Base-by-base conservation (phyloP, 2,329 filamentous ascomycete genomes). In the Cercospora janseana region DNA sequence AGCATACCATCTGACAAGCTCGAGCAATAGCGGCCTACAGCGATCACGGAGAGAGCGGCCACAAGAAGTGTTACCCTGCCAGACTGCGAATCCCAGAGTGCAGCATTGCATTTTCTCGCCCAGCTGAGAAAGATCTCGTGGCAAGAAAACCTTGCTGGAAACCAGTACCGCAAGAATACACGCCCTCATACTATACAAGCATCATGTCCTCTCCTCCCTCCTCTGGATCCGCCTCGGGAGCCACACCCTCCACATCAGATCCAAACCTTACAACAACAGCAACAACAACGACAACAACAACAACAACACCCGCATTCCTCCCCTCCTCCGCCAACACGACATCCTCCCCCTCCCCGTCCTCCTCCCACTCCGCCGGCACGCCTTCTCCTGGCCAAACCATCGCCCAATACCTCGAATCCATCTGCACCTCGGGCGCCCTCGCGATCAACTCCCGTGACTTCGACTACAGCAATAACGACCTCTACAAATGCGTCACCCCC, bases 391-490 rank as follows among this genome's bases (percentile, higher is more conserved):
- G 47, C 4, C 43, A 52, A 28, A 48, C 21, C 15, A 32, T 41
- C 13, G 29, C 35, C 9, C 32, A 46, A 26, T 50, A 50, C 32
- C 51, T 54, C 7, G 51, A 54, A 43, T 46, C 46, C 7, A 46
- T 54, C 10, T 54, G 51, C 9, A 28, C 45, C 6, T 42, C 24
- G 2, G 51, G 46, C 26, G 40, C 23, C 5, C 32, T 41, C n/a
- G 51, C 51, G 5, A 42, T 38, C 13, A 54, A 50, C 12, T 41
- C 50, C 16, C 45, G 46, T 13, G 51, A 54, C 20, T 45, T 54
- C 12, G 41, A 54, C 24, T 50, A 42, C 12, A 20, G 29, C 12
- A 43, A 46, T 18, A 45, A 45, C 16, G 41, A 45, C 12, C 35
- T 54, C 9, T 43, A 46, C 42, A 54, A 54, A 24, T 38, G 27